Evolutionary conservation across 768 basidiomycete species (phyloP).

Genomic region (Boletus sp.): DNA sequence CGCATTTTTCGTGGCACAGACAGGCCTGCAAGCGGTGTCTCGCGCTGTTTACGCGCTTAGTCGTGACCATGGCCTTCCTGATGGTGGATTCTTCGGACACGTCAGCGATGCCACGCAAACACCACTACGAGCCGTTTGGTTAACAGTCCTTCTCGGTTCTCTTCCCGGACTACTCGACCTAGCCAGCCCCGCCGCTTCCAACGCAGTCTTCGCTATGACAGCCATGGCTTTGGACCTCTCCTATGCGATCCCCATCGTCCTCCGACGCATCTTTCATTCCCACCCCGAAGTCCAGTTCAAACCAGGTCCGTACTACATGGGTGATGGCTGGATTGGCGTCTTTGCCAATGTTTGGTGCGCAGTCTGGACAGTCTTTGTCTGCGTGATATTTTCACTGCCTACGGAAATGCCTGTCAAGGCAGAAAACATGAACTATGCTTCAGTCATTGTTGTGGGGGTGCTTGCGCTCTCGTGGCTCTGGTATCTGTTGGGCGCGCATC

Average conservation of each 20-base stretch:
- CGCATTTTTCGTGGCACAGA: slow-evolving; percentile 58
- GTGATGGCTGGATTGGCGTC: slow-evolving; percentile 46
- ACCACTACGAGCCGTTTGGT: slow-evolving; percentile 55
- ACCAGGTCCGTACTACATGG: slow-evolving; percentile 62
- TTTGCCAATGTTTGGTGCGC: slow-evolving; percentile 44
- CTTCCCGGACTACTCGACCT: slow-evolving; percentile 49
- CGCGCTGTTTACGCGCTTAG: slow-evolving; percentile 60
- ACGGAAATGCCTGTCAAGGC: slow-evolving; percentile 46
- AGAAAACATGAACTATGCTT: slow-evolving; percentile 52
- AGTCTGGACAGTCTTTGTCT: slow-evolving; percentile 44
- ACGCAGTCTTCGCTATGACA: slow-evolving; percentile 56
- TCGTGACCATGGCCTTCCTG: slow-evolving; percentile 52
- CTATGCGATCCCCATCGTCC: slow-evolving; percentile 56
- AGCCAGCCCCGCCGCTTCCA: slow-evolving; percentile 49
- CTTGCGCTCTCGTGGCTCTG: slow-evolving; percentile 37
- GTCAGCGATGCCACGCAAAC: slow-evolving; percentile 47
- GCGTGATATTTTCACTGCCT: slow-evolving; percentile 49
- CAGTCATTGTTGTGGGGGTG: slow-evolving; percentile 31
- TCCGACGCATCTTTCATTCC: slow-evolving; percentile 46
- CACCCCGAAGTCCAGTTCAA: slow-evolving; percentile 59
- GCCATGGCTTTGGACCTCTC: slow-evolving; percentile 51
- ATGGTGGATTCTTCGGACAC: slow-evolving; percentile 54
- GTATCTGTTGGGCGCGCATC: slow-evolving; percentile 52
- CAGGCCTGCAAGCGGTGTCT: slow-evolving; percentile 51
- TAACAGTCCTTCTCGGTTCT: slow-evolving; percentile 41